Evolutionary conservation across 2,329 filamentous ascomycete genomes (phyloP).

Genomic region (Teratosphaeria zuluensis): DNA sequence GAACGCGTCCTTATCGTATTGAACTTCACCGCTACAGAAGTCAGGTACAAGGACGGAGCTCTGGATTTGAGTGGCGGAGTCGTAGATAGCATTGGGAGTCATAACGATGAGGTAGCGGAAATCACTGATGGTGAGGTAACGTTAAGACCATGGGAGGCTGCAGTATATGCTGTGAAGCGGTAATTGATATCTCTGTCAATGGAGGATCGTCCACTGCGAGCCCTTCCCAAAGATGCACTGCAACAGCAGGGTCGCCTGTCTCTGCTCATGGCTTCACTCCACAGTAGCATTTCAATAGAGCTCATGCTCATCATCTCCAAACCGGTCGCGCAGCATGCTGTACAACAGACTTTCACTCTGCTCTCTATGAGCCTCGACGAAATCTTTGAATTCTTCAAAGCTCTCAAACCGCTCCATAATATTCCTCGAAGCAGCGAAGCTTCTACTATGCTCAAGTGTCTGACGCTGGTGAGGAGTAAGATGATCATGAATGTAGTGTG

Average conservation of each 20-base stretch:
- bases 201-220: too few relatives aligned
- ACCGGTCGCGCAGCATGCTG: not conserved
- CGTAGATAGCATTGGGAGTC: slow-evolving; percentile 25
- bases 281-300: not conserved
- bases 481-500: not conserved
- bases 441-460: not conserved
- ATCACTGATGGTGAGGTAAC: slow-evolving; percentile 17
- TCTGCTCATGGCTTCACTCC: too few relatives aligned
- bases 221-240: too few relatives aligned
- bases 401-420: not conserved
- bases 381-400: not conserved
- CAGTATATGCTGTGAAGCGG: too few relatives aligned
- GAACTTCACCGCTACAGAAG: slow-evolving; percentile 26
- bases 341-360: not conserved
- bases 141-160: slow-evolving; percentile 25
- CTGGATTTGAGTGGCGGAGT: slow-evolving; percentile 7
- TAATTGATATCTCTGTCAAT: too few relatives aligned
- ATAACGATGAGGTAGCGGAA: slow-evolving; percentile 18
- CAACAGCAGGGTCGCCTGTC: too few relatives aligned
- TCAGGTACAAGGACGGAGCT: slow-evolving; percentile 25
- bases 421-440: not conserved
- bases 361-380: not conserved
- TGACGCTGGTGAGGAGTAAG: not conserved
- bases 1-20: slow-evolving; percentile 9
- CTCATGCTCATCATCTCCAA: not conserved